These are phyloP conservation scores for Nothomitra cinnamomea DNA, from an alignment of 2,329 filamentous ascomycete species.

Conservation along the genomic window DNA sequence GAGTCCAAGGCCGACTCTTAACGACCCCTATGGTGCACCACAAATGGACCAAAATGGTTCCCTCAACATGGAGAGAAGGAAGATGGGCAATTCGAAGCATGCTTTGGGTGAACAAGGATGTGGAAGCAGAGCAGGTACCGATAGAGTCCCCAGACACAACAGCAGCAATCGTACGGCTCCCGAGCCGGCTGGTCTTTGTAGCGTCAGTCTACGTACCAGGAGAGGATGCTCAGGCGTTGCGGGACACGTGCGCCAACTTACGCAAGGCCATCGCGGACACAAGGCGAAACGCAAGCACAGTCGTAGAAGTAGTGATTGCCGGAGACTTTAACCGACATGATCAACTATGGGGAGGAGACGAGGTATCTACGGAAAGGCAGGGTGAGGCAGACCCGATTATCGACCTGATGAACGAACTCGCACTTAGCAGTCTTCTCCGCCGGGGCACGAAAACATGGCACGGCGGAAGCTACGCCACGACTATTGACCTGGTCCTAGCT, in stretches of 20 bases:
- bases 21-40: conserved; percentile 13
- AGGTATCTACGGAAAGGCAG: too few relatives aligned
- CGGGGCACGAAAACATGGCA: neutral
- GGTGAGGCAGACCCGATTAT: too few relatives aligned
- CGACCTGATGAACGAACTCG: too few relatives aligned
- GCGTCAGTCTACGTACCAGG: neutral
- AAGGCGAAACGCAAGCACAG: neutral
- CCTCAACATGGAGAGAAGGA: conserved; percentile 8
- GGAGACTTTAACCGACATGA: too few relatives aligned
- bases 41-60: conserved; percentile 14
- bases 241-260: neutral
- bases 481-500: too few relatives aligned
- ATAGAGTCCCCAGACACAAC: neutral
- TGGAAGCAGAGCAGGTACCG: neutral
- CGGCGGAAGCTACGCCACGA: neutral
- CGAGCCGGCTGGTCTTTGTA: neutral
- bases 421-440: neutral
- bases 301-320: neutral
- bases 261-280: neutral
- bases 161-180: neutral
- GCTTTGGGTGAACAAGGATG: too few relatives aligned
- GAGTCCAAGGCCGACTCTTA: conserved; percentile 7
- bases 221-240: neutral
- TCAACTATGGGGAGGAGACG: too few relatives aligned
- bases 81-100: neutral